Base-by-base conservation (phyloP, 1,284 basidiomycete genomes). In the Fistulinella cinereoalba region DNA sequence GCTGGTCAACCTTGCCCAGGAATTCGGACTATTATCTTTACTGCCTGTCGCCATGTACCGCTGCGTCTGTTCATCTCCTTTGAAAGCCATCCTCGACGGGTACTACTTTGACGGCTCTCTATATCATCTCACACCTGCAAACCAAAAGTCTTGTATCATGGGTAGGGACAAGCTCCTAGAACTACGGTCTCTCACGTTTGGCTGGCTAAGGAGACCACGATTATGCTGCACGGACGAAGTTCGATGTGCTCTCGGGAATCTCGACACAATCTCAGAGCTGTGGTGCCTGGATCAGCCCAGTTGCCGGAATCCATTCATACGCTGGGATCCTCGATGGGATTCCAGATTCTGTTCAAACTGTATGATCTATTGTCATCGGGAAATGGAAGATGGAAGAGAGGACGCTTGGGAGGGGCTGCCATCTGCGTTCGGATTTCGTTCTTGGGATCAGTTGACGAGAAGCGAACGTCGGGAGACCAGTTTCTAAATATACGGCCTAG, bases 11-110 rank as follows among this genome's bases (percentile, higher is more conserved):
- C 53, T 62, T 8, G 57, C 60, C 18, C 48, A 49, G 22, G 57
- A 60, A 22, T 60, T 51, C 40, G 57, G 50, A 8, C 15, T 62
- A 39, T 10, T 59, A 3, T 56, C 60, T n/a, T 28, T 59, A 23
- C 45, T 63, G 1, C 58, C 61, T 3, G 47, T 60, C 16, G 58
- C 58, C 34, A 59, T 60, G 60, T 59, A 61, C 39, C 58, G 44
- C 34, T 61, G 56, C 21, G 49, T 50, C 28, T 60, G 50, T 10
- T 41, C 37, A 9, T 59, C 48, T n/a, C 50, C 60, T 4, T 13
- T 57, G 32, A 24, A 43, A 7, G 56, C 48, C 4, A 54, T 60
- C 31, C 56, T 60, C 9, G 56, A 60, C 18, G 60, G 58, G n/a
- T 60, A 60, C 28, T 40, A 54, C 39, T 56, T 49, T 1, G 51